Evolutionary conservation across 495 filamentous ascomycete genomes (phyloP), one percentile per base, ranked within the genome.

Genomic region (Aspergillus sclerotioniger): DNA sequence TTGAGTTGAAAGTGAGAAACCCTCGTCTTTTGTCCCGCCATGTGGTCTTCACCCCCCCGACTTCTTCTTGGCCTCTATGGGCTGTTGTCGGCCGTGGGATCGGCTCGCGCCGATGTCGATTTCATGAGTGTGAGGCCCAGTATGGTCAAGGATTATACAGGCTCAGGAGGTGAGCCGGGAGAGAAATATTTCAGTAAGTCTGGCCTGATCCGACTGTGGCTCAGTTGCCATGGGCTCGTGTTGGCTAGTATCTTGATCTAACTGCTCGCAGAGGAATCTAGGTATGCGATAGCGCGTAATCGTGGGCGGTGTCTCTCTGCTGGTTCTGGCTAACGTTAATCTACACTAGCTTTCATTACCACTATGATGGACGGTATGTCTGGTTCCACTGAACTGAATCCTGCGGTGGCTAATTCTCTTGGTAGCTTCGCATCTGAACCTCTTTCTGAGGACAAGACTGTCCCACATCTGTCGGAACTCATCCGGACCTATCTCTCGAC

Each of bases 121-220:
- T 80, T 80, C 50, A 68, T 74, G 57, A 74, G 72, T 37, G 75
- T 80, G 49, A 65, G 78, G 53, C 64, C 72, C 10, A 68, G 60
- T 45, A 62, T 77, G 58, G 74, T 69, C 39, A 75, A 79, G 49
- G 76, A 81, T 43, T 80, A 78, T 65, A 75, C 76, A 48, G 79
- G 76, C 28, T 71, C 66, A 53, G 66, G 62, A 32, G 71, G 73
- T 4, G 77, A 81, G 64, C 77, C 51, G n/a, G 60, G 33, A 8
- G 31, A 51, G 4, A 85, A 86, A 75, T 85, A 85, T 62, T 86
- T 85, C 65, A 78, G 82, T 86, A 67, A 72, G 83, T 78, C 33
- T 21, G 21, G 49, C 13, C 32, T 54, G n/a, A 44, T 39, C 56
- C 20, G 9, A 21, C 13, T 16, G 31, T 33, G 55, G 50, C 28